Evolutionary conservation across 1,284 basidiomycete genomes (phyloP), one percentile per base, ranked within the genome.

Genomic region (Sporisorium reilianum): DNA sequence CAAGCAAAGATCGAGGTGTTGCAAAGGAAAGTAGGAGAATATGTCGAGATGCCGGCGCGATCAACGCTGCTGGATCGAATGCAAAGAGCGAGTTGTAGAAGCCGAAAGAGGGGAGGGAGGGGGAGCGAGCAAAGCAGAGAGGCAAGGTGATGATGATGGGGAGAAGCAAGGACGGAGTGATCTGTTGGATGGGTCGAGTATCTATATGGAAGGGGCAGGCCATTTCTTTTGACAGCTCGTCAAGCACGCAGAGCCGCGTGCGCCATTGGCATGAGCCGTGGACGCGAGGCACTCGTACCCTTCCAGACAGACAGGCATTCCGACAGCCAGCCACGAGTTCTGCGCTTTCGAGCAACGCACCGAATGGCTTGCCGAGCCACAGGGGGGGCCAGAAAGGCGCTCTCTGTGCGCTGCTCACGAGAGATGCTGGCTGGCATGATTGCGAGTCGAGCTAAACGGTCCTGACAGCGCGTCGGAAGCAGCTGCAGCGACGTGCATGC

Each of bases 61-160:
- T 71, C 68, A 71, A 71, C 68, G 68, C 68, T 70, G 53, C 57
- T 45, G 67, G 67, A 57, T 52, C 44, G 9, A 57, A 44, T 34
- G 40, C 28, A 36, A 38, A 14, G 48, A 30, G 49, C 25, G 49
- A 16, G 23, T 18, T 18, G 23, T 16, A 40, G 40, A 45, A 51
- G 34, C 36, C 22, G 50, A 54, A 55, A 32, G 56, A 28, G 38
- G 38, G 32, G 18, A 51, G 60, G n/a, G 40, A 30, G 34, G 30
- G 34, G 26, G 30, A n/a, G n/a, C 36, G 23, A 52, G 50, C 23
- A n/a, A n/a, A 30, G 12, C n/a, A 38, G 38, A 10, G 22, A 36
- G 45, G 9, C 49, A 28, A 51, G 50, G 36, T 11, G 53, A 49
- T 12, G 38, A 42, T 40, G 51, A 45, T 44, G 59, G 45, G 18